A percentile compares a stretch with the other conserved stretches of the same genome.
Conservation (phyloP, 2,329 filamentous ascomycete genomes). For the Exophiala calicioides region DNA sequence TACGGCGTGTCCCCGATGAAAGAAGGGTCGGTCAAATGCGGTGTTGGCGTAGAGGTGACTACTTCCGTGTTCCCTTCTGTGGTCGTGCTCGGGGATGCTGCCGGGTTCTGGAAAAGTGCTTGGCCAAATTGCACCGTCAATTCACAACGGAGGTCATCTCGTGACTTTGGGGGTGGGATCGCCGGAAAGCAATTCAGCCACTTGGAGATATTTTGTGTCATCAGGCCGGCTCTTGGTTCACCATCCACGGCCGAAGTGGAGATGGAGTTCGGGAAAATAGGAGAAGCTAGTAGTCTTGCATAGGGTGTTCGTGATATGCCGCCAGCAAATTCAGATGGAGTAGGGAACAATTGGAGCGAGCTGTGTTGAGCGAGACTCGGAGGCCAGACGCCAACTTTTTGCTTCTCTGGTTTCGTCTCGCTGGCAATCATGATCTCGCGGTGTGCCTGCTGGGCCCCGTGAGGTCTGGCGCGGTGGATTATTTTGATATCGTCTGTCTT, state of each 20-base stretch:
- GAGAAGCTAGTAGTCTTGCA: conserved; percentile 10
- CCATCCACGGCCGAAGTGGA: too few relatives aligned
- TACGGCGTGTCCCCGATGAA: too few relatives aligned
- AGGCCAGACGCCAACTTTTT: conserved; percentile 9
- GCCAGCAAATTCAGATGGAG: conserved; percentile 13
- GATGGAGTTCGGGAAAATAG: not conserved
- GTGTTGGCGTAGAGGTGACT: too few relatives aligned
- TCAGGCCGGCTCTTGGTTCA: not conserved
- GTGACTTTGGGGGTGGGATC: not conserved
- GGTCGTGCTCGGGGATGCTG: not conserved
- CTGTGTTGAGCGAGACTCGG: not conserved
- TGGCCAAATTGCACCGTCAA: conserved; percentile 16
- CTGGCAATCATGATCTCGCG: conserved; percentile 19
- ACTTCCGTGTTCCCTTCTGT: not conserved
- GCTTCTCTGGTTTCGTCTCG: not conserved
- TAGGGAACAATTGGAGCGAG: conserved; percentile 11
- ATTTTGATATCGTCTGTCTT: conserved; percentile 11
- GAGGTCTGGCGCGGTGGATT: conserved; percentile 5
- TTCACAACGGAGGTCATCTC: conserved; percentile 12
- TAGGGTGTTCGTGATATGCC: conserved; percentile 7
- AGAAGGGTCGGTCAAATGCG: too few relatives aligned
- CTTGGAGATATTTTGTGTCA: conserved; percentile 4
- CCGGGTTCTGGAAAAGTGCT: conserved; percentile 10
- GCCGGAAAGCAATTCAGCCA: not conserved
- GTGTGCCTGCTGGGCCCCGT: conserved; percentile 17